Percentiles rank a stretch among this genome's conserved stretches.
Evolutionary conservation across 148 eudicot species (phyloP).

Genomic region (Rhododendron ovatum): DNA sequence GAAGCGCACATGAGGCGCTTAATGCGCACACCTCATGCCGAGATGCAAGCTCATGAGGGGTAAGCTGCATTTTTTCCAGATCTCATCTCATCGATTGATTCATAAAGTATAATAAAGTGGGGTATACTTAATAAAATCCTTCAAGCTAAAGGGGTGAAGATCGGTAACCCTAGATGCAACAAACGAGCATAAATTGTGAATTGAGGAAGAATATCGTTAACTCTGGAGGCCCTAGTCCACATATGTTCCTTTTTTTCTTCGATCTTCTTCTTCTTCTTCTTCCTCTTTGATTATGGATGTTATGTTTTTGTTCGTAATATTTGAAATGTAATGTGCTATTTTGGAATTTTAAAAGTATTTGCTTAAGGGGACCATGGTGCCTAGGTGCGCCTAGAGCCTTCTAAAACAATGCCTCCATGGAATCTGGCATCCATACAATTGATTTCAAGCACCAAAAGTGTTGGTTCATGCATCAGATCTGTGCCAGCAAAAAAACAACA

Average conservation of each 20-base stretch:
- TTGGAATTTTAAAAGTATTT: not conserved
- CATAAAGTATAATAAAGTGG: not conserved
- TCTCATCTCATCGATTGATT: not conserved
- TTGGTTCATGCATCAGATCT: not conserved
- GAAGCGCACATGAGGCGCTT: no score
- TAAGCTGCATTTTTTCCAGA: not conserved
- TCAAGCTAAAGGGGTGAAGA: not conserved
- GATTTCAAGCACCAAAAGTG: not conserved
- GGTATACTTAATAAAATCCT: not conserved
- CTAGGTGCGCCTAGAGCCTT: not conserved
- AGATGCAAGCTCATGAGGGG: no score
- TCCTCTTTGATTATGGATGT: not conserved
- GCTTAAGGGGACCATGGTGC: not conserved
- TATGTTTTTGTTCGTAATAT: not conserved
- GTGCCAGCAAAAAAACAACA: not conserved
- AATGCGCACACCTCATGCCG: no score
- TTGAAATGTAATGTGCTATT: not conserved
- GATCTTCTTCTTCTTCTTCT: no score
- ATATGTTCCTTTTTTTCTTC: no score
- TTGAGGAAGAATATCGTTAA: not conserved
- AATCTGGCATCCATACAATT: not conserved
- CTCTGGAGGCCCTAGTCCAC: not conserved
- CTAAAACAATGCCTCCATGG: no score
- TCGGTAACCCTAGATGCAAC: not conserved
- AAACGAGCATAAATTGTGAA: not conserved